Conservation (phyloP, 2,329 filamentous ascomycete species). For the Paracamarosporium sp. region DNA sequence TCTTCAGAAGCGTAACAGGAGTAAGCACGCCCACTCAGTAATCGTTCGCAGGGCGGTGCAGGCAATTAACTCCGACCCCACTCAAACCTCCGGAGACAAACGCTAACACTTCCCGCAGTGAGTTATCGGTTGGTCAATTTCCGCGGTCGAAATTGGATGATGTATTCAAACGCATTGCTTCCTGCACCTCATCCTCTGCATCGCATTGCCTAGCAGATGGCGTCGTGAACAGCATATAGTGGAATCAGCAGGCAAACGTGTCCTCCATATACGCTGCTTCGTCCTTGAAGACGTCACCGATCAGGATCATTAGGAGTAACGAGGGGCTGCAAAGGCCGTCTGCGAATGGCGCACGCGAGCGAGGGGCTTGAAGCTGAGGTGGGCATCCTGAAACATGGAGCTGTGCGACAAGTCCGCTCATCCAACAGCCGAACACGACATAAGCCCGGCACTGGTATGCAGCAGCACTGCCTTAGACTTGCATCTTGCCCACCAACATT, state of each 20-base stretch:
- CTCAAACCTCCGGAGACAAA: constrained; percentile 2
- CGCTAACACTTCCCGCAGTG: not conserved
- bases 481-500: constrained; percentile 2
- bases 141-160: not conserved
- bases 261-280: not conserved
- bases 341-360: not conserved
- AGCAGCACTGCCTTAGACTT: not conserved
- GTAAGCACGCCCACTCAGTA: not conserved
- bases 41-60: not conserved
- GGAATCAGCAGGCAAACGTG: not conserved
- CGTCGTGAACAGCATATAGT: not conserved
- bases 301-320: not conserved
- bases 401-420: constrained; percentile 4
- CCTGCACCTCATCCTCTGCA: not conserved
- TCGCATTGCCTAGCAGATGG: not conserved
- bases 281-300: not conserved
- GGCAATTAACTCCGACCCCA: not conserved
- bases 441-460: constrained; percentile 3
- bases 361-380: constrained; percentile 5
- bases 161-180: not conserved
- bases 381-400: constrained; percentile 7
- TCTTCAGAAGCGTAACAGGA: too few species aligned
- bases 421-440: constrained; percentile 4
- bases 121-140: not conserved
- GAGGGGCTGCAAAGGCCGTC: constrained; percentile 3